Evolutionary conservation across 371 early-diverging fungal species (phyloP).

Genomic region (Mucor indicus): DNA sequence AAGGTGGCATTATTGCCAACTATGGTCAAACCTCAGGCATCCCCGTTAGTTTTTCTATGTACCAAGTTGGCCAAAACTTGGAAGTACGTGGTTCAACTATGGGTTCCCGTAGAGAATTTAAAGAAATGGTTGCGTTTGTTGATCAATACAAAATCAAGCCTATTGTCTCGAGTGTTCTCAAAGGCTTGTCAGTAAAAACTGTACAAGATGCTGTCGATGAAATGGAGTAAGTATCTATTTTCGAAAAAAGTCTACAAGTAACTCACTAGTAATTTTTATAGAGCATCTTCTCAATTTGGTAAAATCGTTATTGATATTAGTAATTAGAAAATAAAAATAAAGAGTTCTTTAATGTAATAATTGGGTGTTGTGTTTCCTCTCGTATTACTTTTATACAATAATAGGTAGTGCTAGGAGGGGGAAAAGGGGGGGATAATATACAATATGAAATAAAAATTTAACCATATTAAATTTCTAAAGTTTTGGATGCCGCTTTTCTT

Average conservation of each 20-base stretch:
- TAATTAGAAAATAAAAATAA: no score
- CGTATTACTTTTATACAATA: no score
- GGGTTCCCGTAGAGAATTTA: constrained; percentile 65
- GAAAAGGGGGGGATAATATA: neutral
- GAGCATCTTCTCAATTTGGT: constrained; percentile 42
- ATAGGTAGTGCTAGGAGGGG: neutral
- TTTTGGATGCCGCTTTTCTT: constrained; percentile 83
- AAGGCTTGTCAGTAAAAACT: constrained; percentile 41
- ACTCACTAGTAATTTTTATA: constrained; percentile 17
- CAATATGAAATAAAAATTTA: no score
- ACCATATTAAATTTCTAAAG: constrained; percentile 34
- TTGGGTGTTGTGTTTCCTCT: no score
- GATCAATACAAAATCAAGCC: constrained; percentile 54
- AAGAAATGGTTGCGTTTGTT: constrained; percentile 61
- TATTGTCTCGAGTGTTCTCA: constrained; percentile 59
- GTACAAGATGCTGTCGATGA: constrained; percentile 49
- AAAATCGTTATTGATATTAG: constrained; percentile 54
- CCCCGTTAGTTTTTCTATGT: constrained; percentile 46
- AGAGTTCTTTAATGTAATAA: no score
- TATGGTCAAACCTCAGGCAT: constrained; percentile 61
- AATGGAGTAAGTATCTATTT: constrained; percentile 44
- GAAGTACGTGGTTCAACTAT: constrained; percentile 62
- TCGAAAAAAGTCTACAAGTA: neutral
- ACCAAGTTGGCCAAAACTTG: constrained; percentile 51
- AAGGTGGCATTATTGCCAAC: constrained; percentile 57